Evolutionary conservation across 179 eudicot species (phyloP).

Genomic region (Patellifolia procumbens): DNA sequence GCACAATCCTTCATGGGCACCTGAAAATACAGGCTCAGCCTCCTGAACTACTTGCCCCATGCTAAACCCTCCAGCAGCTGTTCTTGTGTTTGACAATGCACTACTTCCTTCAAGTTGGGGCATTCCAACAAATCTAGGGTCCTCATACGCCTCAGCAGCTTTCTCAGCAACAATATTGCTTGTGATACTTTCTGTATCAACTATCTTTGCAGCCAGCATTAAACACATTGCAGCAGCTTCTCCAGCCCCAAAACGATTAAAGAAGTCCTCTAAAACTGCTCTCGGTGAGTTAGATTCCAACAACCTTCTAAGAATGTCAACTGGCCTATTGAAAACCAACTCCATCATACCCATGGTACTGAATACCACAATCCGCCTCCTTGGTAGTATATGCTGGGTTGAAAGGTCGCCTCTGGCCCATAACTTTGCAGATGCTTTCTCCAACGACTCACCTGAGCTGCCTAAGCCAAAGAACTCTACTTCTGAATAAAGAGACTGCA

Average conservation of each 20-base stretch:
- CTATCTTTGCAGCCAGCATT: slow-evolving; percentile 83
- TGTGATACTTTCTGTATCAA: slow-evolving; percentile 63
- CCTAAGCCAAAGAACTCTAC: slow-evolving; percentile 59
- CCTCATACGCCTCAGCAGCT: slow-evolving; percentile 99
- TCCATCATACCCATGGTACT: slow-evolving; percentile 99
- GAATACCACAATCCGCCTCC: slow-evolving; percentile 84
- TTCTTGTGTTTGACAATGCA: slow-evolving; percentile 77
- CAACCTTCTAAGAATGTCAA: slow-evolving; percentile 86
- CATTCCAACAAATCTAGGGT: slow-evolving; percentile 92
- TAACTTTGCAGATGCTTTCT: slow-evolving; percentile 67
- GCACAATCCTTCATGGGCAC: slow-evolving; percentile 97
- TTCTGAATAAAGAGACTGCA: slow-evolving; percentile 88
- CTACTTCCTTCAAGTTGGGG: slow-evolving; percentile 93
- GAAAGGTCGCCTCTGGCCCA: slow-evolving; percentile 98
- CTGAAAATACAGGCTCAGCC: slow-evolving; percentile 97
- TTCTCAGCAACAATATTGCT: slow-evolving; percentile 84
- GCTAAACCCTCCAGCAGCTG: slow-evolving; percentile 90
- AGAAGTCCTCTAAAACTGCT: slow-evolving; percentile 87
- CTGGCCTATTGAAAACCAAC: slow-evolving; percentile 90
- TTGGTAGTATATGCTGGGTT: slow-evolving; percentile 88
- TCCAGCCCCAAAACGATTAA: slow-evolving; percentile 92
- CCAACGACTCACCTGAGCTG: slow-evolving; percentile 61
- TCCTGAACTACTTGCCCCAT: slow-evolving; percentile 99
- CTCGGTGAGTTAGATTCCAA: slow-evolving; percentile 87
- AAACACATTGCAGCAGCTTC: slow-evolving; percentile 98